Conservation (phyloP, 2,329 filamentous ascomycete species). For the Talaromyces marneffei region DNA sequence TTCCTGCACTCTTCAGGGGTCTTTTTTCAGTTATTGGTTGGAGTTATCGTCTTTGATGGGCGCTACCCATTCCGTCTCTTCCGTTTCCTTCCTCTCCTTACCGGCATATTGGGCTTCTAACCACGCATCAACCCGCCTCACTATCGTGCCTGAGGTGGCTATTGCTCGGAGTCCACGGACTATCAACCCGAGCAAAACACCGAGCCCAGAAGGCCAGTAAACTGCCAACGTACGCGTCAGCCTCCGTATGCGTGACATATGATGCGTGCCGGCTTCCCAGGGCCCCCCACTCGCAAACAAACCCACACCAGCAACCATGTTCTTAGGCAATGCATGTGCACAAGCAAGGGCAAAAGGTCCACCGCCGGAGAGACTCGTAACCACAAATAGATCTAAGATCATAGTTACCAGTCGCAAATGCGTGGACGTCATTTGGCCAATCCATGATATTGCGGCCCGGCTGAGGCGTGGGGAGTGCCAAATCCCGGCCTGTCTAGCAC, state of each 20-base stretch:
- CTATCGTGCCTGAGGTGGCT: conserved; percentile 17
- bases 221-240: conserved; percentile 17
- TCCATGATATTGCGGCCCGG: conserved; percentile 34
- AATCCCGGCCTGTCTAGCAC: conserved; percentile 41
- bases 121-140: conserved; percentile 21
- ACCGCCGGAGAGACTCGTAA: conserved; percentile 45
- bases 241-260: conserved; percentile 25
- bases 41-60: not conserved
- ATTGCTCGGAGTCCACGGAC: conserved; percentile 20
- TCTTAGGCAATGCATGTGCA: conserved; percentile 31
- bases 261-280: conserved; percentile 29
- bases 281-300: conserved; percentile 18
- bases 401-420: conserved; percentile 39
- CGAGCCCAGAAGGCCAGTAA: conserved; percentile 22
- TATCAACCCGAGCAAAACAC: conserved; percentile 15
- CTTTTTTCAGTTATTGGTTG: not conserved
- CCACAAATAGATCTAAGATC: conserved; percentile 35
- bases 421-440: conserved; percentile 40
- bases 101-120: conserved; percentile 16
- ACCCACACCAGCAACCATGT: conserved; percentile 11
- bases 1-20: conserved; percentile 16
- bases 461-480: conserved; percentile 38
- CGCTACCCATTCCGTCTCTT: not conserved
- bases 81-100: conserved; percentile 13
- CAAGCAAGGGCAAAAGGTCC: conserved; percentile 46